A percentile compares a stretch with the other conserved stretches of the same genome.
These are phyloP conservation scores for Ambrosiella cleistominuta DNA, from an alignment of 2,329 filamentous ascomycete species.

Conservation along the genomic window DNA sequence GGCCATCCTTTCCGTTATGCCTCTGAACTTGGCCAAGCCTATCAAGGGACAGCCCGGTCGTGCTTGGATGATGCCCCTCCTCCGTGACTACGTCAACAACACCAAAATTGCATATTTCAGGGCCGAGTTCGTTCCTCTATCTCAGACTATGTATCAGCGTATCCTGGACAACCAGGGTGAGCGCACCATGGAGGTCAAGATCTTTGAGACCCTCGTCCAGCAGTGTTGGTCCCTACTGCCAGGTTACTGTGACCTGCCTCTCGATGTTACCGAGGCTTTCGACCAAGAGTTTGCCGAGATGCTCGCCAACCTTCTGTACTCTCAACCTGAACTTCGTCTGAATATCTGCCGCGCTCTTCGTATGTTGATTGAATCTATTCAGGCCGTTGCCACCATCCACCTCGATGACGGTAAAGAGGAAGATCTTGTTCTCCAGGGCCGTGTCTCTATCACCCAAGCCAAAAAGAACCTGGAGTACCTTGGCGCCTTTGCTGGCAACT, in stretches of 20 bases:
- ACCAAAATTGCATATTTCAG: constrained; percentile 75
- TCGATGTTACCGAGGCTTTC: constrained; percentile 61
- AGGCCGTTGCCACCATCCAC: constrained; percentile 56
- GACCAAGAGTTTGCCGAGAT: constrained; percentile 82
- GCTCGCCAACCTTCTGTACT: constrained; percentile 78
- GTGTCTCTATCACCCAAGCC: constrained; percentile 59
- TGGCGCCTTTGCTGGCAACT: constrained; percentile 62
- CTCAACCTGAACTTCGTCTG: constrained; percentile 70
- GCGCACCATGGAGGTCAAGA: constrained; percentile 93
- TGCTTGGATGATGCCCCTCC: constrained; percentile 85
- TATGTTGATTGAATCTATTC: constrained; percentile 79
- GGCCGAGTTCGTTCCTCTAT: constrained; percentile 70
- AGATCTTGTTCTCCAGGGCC: constrained; percentile 57
- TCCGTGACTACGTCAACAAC: constrained; percentile 80
- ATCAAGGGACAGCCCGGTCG: constrained; percentile 63
- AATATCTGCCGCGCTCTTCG: constrained; percentile 78
- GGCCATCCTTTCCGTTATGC: constrained; percentile 62
- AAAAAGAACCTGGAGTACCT: constrained; percentile 69
- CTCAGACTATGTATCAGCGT: constrained; percentile 74
- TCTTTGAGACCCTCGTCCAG: constrained; percentile 89
- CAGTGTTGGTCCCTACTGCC: constrained; percentile 90
- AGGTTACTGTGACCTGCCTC: constrained; percentile 82
- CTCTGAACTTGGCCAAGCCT: constrained; percentile 68
- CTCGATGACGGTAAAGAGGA: constrained; percentile 43
- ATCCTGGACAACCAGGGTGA: constrained; percentile 67